Conservation (phyloP, 441 rosid genomes). For the Populus trichocarpa region DNA sequence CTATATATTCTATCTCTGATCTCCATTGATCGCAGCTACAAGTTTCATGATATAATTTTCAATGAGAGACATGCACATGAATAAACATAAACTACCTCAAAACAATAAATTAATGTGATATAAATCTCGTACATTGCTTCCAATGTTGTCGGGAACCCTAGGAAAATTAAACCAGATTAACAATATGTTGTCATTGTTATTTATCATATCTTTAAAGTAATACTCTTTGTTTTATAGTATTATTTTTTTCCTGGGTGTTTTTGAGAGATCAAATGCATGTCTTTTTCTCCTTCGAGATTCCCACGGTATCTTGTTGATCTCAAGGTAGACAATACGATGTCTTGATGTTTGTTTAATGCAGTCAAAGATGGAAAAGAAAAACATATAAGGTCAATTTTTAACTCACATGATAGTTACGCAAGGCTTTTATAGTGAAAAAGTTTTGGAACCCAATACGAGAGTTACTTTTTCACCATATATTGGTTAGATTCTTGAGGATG, state of each 20-base stretch:
- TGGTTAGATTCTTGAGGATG: no score
- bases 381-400: neutral
- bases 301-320: constrained; percentile 30
- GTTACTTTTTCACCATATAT: no score
- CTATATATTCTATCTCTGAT: constrained; percentile 8
- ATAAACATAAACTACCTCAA: no score
- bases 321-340: constrained; percentile 19
- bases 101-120: constrained; percentile 4
- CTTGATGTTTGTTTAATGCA: neutral
- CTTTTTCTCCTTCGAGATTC: constrained; percentile 20
- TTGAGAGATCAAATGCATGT: constrained; percentile 8
- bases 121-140: constrained; percentile 24
- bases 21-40: constrained; percentile 1
- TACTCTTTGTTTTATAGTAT: neutral
- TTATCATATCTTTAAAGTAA: neutral
- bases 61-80: constrained; percentile 17
- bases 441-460: no score
- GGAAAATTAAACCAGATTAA: neutral
- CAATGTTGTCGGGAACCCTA: constrained; percentile 40
- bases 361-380: neutral
- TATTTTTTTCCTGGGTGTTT: neutral
- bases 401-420: neutral
- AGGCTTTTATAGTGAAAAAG: no score
- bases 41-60: neutral
- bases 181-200: neutral